Conservation (phyloP, 2,329 filamentous ascomycete species). For the Pyrenochaeta sp. region DNA sequence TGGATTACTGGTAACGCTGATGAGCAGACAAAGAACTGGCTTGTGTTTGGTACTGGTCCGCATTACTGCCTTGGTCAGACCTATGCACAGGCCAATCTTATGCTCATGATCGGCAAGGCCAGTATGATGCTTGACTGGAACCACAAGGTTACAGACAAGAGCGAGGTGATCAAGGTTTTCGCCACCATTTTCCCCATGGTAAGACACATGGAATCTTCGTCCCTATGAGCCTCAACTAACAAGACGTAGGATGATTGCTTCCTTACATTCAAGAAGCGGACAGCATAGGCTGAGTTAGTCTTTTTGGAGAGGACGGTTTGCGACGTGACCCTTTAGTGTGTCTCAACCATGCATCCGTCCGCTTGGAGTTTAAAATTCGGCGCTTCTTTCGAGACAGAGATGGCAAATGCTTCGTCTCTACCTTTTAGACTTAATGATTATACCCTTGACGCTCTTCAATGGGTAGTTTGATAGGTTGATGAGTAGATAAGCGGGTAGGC, state of each 20-base stretch:
- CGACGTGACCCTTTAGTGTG: slow-evolving; percentile 31
- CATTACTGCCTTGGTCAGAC: slow-evolving; percentile 96
- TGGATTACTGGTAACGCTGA: slow-evolving; percentile 87
- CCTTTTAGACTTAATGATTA: slow-evolving; percentile 40
- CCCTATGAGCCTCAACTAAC: slow-evolving; percentile 21
- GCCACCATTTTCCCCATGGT: slow-evolving; percentile 98
- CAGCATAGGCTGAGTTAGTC: slow-evolving; percentile 21
- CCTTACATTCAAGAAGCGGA: slow-evolving; percentile 68
- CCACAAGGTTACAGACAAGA: slow-evolving; percentile 81
- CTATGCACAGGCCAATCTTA: slow-evolving; percentile 89
- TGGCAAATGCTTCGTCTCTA: slow-evolving; percentile 16
- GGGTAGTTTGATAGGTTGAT: slow-evolving; percentile 18
- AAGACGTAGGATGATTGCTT: slow-evolving; percentile 77
- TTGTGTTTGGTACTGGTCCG: slow-evolving; percentile 94
- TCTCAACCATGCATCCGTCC: slow-evolving; percentile 34
- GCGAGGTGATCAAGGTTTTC: slow-evolving; percentile 97
- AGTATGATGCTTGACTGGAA: slow-evolving; percentile 87
- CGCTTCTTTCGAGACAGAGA: slow-evolving; percentile 24
- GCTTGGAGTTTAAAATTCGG: slow-evolving; percentile 22
- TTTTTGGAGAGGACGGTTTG: slow-evolving; percentile 19
- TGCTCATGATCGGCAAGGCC: slow-evolving; percentile 88
- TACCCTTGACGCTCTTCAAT: slow-evolving; percentile 19
- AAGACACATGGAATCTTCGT: slow-evolving; percentile 55
- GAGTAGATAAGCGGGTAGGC: slow-evolving; percentile 18
- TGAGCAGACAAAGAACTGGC: slow-evolving; percentile 91